Evolutionary conservation across 23 red algal genomes (phyloP).

Genomic region (Cyanidioschyzon merolae): DNA sequence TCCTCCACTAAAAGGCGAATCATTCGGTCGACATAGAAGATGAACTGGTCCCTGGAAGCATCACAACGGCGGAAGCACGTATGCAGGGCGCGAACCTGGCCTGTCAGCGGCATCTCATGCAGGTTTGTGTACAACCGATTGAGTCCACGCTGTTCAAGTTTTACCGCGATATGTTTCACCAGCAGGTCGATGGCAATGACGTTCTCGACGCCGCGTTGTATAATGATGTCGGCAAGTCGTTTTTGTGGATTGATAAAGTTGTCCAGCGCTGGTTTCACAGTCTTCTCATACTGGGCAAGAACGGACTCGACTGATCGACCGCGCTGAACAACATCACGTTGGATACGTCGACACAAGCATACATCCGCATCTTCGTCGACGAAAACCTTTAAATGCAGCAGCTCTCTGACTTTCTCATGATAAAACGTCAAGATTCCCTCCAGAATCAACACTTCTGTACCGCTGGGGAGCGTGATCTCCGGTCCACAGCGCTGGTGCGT

Average conservation of each 20-base stretch:
- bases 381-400: conserved; percentile 99
- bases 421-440: conserved; percentile 98
- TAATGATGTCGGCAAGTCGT: conserved; percentile 87
- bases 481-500: conserved; percentile 38
- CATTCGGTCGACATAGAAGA: conserved; percentile 92
- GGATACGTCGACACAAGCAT: conserved; percentile 72
- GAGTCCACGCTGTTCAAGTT: conserved; percentile 70
- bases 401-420: conserved; percentile 41
- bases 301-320: conserved; percentile 61
- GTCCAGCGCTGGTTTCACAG: conserved; percentile 90
- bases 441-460: conserved; percentile 89
- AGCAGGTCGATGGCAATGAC: conserved; percentile 88
- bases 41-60: conserved; percentile 67
- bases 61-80: conserved; percentile 54
- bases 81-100: conserved; percentile 74
- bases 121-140: conserved; percentile 72
- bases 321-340: conserved; percentile 43
- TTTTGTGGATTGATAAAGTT: conserved; percentile 80
- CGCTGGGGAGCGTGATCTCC: conserved; percentile 28
- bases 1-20: conserved; percentile 83
- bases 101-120: conserved; percentile 58
- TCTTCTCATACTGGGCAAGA: conserved; percentile 71
- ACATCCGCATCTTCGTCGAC: conserved; percentile 97
- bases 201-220: conserved; percentile 90
- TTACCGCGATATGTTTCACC: conserved; percentile 86